A percentile compares a stretch with the other conserved stretches of the same genome.
phyloP scores from a whole-genome alignment of 2,329 filamentous ascomycete genomes.

The Orbilia oligospora region DNA sequence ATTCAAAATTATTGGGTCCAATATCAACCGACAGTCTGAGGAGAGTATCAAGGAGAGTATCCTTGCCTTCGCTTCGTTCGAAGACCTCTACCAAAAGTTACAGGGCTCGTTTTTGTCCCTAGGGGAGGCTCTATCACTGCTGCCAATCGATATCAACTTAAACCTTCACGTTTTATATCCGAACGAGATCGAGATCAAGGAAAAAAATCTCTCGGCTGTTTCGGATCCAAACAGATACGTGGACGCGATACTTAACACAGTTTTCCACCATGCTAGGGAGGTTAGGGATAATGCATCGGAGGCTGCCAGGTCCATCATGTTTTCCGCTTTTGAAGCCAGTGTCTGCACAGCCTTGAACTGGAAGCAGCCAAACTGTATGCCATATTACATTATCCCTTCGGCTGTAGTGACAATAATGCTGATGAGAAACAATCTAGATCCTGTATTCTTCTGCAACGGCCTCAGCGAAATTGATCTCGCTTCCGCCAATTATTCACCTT shows the following conservation, averaged over 20 bases:
- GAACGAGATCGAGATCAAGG: conserved; percentile 79
- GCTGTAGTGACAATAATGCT: neutral
- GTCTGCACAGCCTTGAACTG: conserved; percentile 96
- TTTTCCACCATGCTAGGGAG: conserved; percentile 89
- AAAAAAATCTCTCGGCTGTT: conserved; percentile 79
- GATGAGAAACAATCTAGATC: conserved; percentile 71
- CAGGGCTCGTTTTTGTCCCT: conserved; percentile 84
- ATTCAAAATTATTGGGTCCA: conserved; percentile 70
- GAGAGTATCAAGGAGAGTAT: conserved; percentile 45
- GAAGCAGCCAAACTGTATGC: conserved; percentile 95
- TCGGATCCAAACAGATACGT: conserved; percentile 88
- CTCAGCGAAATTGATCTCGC: conserved; percentile 73
- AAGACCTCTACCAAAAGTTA: conserved; percentile 79
- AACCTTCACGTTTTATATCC: conserved; percentile 95
- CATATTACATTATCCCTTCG: neutral
- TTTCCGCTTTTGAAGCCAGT: conserved; percentile 90
- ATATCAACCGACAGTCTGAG: conserved; percentile 57
- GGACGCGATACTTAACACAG: conserved; percentile 84
- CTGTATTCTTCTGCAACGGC: conserved; percentile 94
- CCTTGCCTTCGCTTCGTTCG: conserved; percentile 66
- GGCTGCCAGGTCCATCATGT: conserved; percentile 87
- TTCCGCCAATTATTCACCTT: conserved; percentile 68
- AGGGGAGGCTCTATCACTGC: conserved; percentile 79
- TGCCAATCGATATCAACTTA: conserved; percentile 85
- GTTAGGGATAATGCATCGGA: conserved; percentile 77